Base-by-base conservation (phyloP, 192 early-diverging fungal genomes). In the Thoreauomyces humboldtii region DNA sequence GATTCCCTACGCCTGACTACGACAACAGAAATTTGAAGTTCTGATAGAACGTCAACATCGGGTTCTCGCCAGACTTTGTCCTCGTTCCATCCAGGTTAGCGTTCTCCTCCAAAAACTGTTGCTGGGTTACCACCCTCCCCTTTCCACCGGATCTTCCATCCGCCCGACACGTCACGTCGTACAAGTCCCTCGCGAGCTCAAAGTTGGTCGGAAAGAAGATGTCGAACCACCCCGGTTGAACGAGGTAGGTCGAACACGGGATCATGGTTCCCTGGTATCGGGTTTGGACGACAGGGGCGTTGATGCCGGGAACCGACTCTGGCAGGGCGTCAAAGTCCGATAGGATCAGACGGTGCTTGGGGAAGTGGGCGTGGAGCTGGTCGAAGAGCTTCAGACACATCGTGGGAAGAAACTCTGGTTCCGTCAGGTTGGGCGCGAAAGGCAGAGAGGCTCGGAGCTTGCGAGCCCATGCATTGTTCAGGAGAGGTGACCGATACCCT, bases 151-250 rank as follows among this genome's bases (percentile, higher is more conserved):
- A 2, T 50, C 75, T 19, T 71, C 84, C 68, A 60, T 58, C 15
- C 37, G 21, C 4, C 12, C 44, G 31, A 70, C 67, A 70, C 59
- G 58, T 56, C 35, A 34, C 54, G 60, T 43, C 12, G 73, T 98
- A 95, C 76, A 98, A 78, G 34, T 86, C 82, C 62, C 72, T 67
- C 69, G 94, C 63, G 15, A 92, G 73, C 65, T 92, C 91, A 84
- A 95, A 99, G 73, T 99, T 89, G 22, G 95, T 98, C 2, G 96
- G 96, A 69, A 98, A 99, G 75, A 99, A 98, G 46, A 99, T 96
- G 69, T 98, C 96, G 77, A 99, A 99, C 86, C 87, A 96, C 11
- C 96, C 96, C 4, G 94, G 96, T 73, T 94, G 92, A 7, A 99
- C 95, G 74, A 99, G 88, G 63, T 95, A 96, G 0, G 94, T 96